Evolutionary conservation across 1,284 basidiomycete species (phyloP).

Genomic region (Moesziomyces sp.): DNA sequence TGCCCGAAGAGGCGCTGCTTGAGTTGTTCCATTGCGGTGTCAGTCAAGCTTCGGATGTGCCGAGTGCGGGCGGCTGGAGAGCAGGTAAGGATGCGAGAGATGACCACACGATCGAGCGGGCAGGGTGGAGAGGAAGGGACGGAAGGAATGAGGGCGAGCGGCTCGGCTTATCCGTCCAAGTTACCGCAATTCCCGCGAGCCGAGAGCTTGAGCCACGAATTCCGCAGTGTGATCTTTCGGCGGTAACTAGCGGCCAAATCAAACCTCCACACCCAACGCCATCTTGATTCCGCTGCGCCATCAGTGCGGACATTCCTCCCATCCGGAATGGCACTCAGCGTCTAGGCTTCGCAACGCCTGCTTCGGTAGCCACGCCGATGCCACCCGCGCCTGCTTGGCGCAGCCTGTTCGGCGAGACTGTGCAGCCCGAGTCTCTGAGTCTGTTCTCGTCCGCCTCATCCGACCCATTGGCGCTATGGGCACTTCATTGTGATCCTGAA

Average conservation of each 20-base stretch:
- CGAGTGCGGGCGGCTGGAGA: neutral
- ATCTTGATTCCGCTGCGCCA: neutral
- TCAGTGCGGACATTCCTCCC: neutral
- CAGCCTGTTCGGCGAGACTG: conserved; percentile 70
- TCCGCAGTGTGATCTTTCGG: neutral
- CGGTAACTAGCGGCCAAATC: neutral
- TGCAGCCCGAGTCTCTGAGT: conserved; percentile 77
- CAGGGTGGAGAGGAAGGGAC: neutral
- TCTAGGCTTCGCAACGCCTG: neutral
- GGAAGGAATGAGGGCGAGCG: neutral
- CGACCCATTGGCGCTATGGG: conserved; percentile 75
- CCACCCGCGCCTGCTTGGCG: neutral
- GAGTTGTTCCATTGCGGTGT: conserved; percentile 17
- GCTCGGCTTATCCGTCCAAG: neutral
- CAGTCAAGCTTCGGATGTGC: neutral
- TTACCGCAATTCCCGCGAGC: neutral
- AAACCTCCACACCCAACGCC: neutral
- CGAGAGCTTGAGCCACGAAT: neutral
- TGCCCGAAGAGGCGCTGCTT: conserved; percentile 11
- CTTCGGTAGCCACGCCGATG: neutral
- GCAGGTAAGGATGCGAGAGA: neutral
- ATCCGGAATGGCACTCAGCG: neutral
- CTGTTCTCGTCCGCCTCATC: conserved; percentile 82
- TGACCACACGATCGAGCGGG: too few species aligned
- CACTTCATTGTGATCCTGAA: conserved; percentile 71